Percentiles rank a stretch among this genome's conserved stretches.
phyloP scores from a whole-genome alignment of 352 stramenopile species.

The Thalassiosira hispida region DNA sequence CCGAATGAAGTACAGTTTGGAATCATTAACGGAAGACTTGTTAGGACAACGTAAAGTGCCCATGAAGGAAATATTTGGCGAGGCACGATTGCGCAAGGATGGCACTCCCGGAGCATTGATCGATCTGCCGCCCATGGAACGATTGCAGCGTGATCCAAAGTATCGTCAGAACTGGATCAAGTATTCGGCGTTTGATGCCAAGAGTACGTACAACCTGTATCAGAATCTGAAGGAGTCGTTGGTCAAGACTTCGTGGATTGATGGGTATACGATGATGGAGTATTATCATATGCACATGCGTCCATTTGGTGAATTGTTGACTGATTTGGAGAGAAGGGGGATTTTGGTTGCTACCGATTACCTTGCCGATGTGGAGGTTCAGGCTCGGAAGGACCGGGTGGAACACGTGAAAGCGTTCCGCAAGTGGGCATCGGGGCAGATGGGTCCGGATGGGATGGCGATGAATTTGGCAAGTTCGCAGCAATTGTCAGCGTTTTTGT shows the following conservation, averaged over 20 bases:
- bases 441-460: slow-evolving; percentile 92
- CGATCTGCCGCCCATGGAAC: slow-evolving; percentile 85
- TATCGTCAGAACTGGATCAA: slow-evolving; percentile 92
- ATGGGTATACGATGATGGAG: slow-evolving; percentile 89
- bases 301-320: slow-evolving; percentile 97
- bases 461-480: slow-evolving; percentile 94
- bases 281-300: slow-evolving; percentile 97
- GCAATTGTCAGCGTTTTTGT: slow-evolving; percentile 97
- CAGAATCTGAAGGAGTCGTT: slow-evolving; percentile 90
- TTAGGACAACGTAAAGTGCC: slow-evolving; percentile 88
- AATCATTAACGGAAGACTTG: slow-evolving; percentile 89
- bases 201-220: slow-evolving; percentile 96
- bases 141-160: slow-evolving; percentile 82
- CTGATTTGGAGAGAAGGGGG: slow-evolving; percentile 94
- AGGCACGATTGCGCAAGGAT: slow-evolving; percentile 95
- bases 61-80: slow-evolving; percentile 96
- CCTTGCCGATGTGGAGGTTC: slow-evolving; percentile 90
- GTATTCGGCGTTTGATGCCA: slow-evolving; percentile 97
- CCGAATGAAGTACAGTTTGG: slow-evolving; percentile 92
- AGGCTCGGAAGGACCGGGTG: slow-evolving; percentile 90
- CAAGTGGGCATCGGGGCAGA: slow-evolving; percentile 89
- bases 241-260: slow-evolving; percentile 75
- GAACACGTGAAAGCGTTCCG: slow-evolving; percentile 88
- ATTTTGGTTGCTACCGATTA: slow-evolving; percentile 88
- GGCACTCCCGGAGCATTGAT: slow-evolving; percentile 88